phyloP scores from a whole-genome alignment of 1,139 yeast species.

The Candida albicans region DNA sequence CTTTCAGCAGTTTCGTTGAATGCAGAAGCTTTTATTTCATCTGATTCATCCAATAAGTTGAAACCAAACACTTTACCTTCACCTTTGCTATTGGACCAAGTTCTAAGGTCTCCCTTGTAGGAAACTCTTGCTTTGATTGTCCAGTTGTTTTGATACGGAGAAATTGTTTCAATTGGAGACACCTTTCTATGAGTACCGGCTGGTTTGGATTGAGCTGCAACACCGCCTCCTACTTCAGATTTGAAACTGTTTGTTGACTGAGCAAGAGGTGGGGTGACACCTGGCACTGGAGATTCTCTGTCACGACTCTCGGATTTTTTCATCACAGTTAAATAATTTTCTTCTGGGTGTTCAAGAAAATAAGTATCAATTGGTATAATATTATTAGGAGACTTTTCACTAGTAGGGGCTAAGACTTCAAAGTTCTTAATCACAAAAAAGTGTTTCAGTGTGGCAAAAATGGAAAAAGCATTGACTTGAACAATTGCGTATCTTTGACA shows the following conservation, averaged over 20 bases:
- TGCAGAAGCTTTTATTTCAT: slow-evolving; percentile 95
- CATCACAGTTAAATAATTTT: slow-evolving; percentile 36
- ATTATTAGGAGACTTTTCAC: slow-evolving; percentile 26
- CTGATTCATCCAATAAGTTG: slow-evolving; percentile 88
- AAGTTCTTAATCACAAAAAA: slow-evolving; percentile 56
- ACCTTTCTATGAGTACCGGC: slow-evolving; percentile 30
- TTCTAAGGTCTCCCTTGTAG: slow-evolving; percentile 81
- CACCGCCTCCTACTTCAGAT: slow-evolving; percentile 1
- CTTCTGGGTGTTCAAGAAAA: slow-evolving; percentile 55
- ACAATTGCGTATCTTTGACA: slow-evolving; percentile 36
- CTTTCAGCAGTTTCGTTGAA: slow-evolving; percentile 86
- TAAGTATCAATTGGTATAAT: slow-evolving; percentile 52
- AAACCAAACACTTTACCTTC: slow-evolving; percentile 90
- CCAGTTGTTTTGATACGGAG: slow-evolving; percentile 92
- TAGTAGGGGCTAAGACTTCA: slow-evolving; percentile 43
- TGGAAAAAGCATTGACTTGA: slow-evolving; percentile 41
- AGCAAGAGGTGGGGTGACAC: slow-evolving; percentile 16
- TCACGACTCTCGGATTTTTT: slow-evolving; percentile 15
- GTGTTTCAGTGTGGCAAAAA: slow-evolving; percentile 52
- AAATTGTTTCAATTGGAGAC: slow-evolving; percentile 79
- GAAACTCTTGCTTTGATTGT: slow-evolving; percentile 90
- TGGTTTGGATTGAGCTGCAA: slow-evolving; percentile 9
- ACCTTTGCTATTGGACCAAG: slow-evolving; percentile 84
- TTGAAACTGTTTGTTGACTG: slow-evolving; percentile 9
- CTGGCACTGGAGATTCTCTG: slow-evolving; percentile 16